phyloP scores from a whole-genome alignment of 768 basidiomycete genomes.

The Boletellus ananiceps region DNA sequence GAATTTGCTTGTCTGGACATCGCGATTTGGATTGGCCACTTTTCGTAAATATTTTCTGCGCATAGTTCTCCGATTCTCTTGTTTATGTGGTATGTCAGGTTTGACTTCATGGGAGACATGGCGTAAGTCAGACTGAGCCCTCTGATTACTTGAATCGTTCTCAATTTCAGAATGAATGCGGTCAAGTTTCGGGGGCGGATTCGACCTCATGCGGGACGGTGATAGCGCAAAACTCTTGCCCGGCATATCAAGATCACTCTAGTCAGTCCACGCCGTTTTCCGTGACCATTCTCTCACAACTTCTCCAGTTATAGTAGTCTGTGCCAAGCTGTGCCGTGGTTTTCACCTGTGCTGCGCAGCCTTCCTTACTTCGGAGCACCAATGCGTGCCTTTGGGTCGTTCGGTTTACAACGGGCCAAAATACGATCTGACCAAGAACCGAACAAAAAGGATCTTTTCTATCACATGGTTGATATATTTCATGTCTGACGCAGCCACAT shows the following conservation, averaged over 20 bases:
- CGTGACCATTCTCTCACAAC: constrained; percentile 3
- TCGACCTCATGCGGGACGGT: constrained; percentile 35
- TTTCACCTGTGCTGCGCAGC: constrained; percentile 18
- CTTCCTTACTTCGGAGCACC: constrained; percentile 31
- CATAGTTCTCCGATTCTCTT: not conserved
- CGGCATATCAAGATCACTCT: constrained; percentile 26
- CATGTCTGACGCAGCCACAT: not conserved
- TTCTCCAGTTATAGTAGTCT: constrained; percentile 10
- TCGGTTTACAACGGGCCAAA: constrained; percentile 22
- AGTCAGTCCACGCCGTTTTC: constrained; percentile 15
- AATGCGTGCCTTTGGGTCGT: constrained; percentile 28
- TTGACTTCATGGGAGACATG: constrained; percentile 29
- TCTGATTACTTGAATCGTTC: not conserved
- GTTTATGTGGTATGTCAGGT: constrained; percentile 7
- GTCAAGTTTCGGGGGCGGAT: constrained; percentile 36
- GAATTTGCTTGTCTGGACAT: constrained; percentile 10
- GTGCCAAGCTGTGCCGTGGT: constrained; percentile 23
- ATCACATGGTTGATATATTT: constrained; percentile 36
- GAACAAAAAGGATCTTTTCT: constrained; percentile 32
- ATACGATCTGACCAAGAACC: constrained; percentile 18
- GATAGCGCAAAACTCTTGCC: constrained; percentile 31
- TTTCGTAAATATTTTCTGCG: constrained; percentile 14
- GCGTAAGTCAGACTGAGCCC: constrained; percentile 16
- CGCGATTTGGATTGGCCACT: constrained; percentile 20
- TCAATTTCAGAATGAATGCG: not conserved